Evolutionary conservation across 225 moss, liverwort and hornwort genomes (phyloP), one percentile per base, ranked within the genome.

Genomic region (Takakia lepidozioides): DNA sequence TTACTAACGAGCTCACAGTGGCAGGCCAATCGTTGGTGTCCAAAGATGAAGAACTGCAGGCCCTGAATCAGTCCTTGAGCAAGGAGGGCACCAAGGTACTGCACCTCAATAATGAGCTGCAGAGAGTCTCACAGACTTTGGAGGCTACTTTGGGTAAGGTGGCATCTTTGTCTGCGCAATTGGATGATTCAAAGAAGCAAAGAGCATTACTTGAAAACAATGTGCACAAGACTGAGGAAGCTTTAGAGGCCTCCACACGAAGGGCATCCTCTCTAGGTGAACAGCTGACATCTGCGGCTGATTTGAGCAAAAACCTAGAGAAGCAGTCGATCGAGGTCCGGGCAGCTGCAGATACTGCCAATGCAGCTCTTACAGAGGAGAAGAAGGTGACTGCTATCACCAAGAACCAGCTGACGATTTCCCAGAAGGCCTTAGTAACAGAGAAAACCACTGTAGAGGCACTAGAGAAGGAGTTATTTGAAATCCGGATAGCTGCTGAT

Each of bases 371-470:
- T 27, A 27, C 18, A 2, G 79, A 80, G 54, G 79, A 80, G 55
- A 53, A 67, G 8, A 80, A 80, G 50, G 54, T 70, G 43, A 74
- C 63, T 20, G 32, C 70, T 8, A 70, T 74, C 2, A 67, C 67
- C 9, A 80, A 70, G 34, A 67, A 67, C 39, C 79, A 80, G 64
- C 48, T 80, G 57, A 60, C 60, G 1, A 70, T 64, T 66, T 67
- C 67, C 3, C 70, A 80, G 44, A 70, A 47, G 57, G 62, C 79
- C 30, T 70, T 80, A 0, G 17, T 67, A 28, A 70, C 79, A 1
- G 79, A 80, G 34, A 80, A 74, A 39, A 74, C 60, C 19, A 80
- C 70, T 13, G 79, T 80, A n/a, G 74, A 80, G 50, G 74, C 74
- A 56, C 55, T 80, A 29, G 74, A 80, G 57, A 63, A 59, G 16